These are phyloP conservation scores for Candida pseudofarinosa DNA, from an alignment of 805 yeast genomes.

Conservation along the genomic window DNA sequence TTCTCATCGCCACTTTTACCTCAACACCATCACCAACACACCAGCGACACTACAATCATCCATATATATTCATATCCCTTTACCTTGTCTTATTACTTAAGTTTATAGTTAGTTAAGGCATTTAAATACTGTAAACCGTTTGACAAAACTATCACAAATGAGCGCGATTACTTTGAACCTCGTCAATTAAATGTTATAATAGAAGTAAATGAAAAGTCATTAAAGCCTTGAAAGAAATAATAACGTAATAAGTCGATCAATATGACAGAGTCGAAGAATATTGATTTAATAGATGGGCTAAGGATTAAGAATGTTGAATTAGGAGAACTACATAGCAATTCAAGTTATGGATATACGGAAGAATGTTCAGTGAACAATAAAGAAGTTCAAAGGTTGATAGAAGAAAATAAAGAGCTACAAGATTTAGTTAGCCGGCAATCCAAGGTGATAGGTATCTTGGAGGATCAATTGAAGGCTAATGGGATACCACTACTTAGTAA, in stretches of 20 bases:
- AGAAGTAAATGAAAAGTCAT: background rate
- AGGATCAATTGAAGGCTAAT: slow-evolving; percentile 7
- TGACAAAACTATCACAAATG: too few relatives aligned
- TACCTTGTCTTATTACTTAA: too few relatives aligned
- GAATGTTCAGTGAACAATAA: slow-evolving; percentile 15
- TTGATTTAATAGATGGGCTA: background rate
- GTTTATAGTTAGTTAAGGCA: too few relatives aligned
- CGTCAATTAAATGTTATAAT: too few relatives aligned
- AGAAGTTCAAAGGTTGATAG: slow-evolving; percentile 31
- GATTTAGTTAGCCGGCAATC: slow-evolving; percentile 7
- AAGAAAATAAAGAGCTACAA: slow-evolving; percentile 32
- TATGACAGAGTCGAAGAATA: background rate
- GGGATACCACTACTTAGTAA: slow-evolving; percentile 1
- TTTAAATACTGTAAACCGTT: too few relatives aligned
- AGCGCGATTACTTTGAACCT: too few relatives aligned
- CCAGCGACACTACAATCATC: too few relatives aligned
- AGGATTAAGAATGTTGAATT: background rate
- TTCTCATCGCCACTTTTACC: too few relatives aligned
- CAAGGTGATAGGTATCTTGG: slow-evolving; percentile 9
- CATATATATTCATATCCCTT: too few relatives aligned
- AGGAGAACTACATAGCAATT: background rate
- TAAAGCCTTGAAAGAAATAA: background rate
- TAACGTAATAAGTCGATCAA: background rate
- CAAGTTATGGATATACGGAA: background rate
- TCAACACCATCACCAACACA: too few relatives aligned